Conservation (phyloP, 148 eudicot species). For the Camellia sinensis region DNA sequence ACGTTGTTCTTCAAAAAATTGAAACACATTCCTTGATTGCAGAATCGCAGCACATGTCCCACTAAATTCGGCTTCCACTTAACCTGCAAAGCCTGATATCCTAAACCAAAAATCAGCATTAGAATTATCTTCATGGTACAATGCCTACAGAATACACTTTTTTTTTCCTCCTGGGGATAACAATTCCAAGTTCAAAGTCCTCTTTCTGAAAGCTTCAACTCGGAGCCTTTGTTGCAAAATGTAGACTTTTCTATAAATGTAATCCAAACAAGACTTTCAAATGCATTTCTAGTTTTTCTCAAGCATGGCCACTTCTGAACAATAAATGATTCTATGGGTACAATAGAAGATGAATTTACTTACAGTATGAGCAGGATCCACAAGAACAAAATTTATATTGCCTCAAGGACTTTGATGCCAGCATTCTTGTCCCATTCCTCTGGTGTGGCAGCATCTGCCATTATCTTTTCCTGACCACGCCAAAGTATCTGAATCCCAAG, state of each 20-base stretch:
- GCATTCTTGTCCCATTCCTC: constrained; percentile 77
- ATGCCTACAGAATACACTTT: background rate
- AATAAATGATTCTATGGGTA: background rate
- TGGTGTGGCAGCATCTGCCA: constrained; percentile 69
- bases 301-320: background rate
- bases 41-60: background rate
- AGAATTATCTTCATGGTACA: background rate
- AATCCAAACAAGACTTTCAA: background rate
- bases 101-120: background rate
- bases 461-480: constrained; percentile 78
- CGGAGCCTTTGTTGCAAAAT: background rate
- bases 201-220: background rate
- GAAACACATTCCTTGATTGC: background rate
- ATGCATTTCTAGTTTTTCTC: background rate
- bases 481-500: constrained; percentile 66
- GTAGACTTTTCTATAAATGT: background rate
- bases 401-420: constrained; percentile 59
- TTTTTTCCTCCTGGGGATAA: background rate
- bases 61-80: too few species aligned
- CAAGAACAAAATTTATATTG: constrained; percentile 32
- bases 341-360: background rate
- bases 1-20: background rate
- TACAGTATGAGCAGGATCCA: constrained; percentile 7
- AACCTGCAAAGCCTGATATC: background rate
- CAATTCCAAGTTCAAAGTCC: background rate